Evolutionary conservation across 2,329 filamentous ascomycete species (phyloP), one percentile per base, ranked within the genome.

Genomic region (Exserohilum turcica): DNA sequence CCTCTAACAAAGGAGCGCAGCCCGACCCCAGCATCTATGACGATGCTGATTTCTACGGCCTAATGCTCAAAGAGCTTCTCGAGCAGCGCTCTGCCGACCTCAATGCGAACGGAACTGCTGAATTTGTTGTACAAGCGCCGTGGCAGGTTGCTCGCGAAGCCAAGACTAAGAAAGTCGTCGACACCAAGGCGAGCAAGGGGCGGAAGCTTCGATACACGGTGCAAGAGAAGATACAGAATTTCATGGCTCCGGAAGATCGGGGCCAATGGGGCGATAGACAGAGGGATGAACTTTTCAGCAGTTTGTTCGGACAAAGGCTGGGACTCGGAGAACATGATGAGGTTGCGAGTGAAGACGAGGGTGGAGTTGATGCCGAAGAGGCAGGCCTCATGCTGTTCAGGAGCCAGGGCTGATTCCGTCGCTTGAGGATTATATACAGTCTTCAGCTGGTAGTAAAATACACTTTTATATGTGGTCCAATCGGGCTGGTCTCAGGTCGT

Each of bases 201-300:
- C 82, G 94, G 43, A 97, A 97, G 79, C 84, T 99, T 82, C 84
- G 91, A 33, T 99, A 93, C 76, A 94, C 90, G 13, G 91, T 97
- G 39, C 92, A 97, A 71, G 93, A 97, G 79, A 97, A 97, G 79
- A 76, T 99, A 68, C 91, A 96, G 78, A 97, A 97, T 74, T 97
- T 97, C 71, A 97, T 97, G 92, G 92, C 92, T 9, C 87, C 92
- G 0, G 91, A 97, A 73, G 90, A 96, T 71, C 81, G 90, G 47
- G 82, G 88, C 3, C 76, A 74, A 13, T 99, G 94, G 94, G 89
- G 90, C 57, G 86, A 88, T 61, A 83, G 85, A 54, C 91, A 92
- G 49, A 85, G 91, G 54, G 90, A 94, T 59, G 80, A 82, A 60
- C 64, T 82, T 55, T 82, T 82, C 63, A 74, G 76, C 5, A 80